Evolutionary conservation across 495 filamentous ascomycete species (phyloP).

Genomic region (Mytilinidion resinicola): DNA sequence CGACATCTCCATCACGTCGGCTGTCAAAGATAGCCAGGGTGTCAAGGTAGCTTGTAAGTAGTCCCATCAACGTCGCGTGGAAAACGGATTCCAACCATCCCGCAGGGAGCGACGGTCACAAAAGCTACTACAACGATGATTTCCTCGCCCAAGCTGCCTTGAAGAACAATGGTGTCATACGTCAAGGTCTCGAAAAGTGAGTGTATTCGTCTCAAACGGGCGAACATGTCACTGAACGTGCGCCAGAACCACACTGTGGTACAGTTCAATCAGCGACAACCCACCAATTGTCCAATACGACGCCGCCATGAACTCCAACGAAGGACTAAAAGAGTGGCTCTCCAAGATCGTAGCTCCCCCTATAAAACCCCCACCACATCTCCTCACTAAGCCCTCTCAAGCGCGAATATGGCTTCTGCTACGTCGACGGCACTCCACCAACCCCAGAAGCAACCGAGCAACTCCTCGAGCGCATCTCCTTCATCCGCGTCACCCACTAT

Average conservation of each 20-base stretch:
- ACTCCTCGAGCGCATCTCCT: conserved; percentile 71
- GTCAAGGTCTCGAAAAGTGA: conserved; percentile 17
- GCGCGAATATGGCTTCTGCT: conserved; percentile 61
- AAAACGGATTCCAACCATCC: neutral
- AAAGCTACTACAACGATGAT: conserved; percentile 21
- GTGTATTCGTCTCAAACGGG: too few species aligned
- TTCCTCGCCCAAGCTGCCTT: conserved; percentile 11
- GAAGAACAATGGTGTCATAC: neutral
- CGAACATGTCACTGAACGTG: too few species aligned
- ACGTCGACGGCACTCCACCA: conserved; percentile 58
- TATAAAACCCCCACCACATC: conserved; percentile 14
- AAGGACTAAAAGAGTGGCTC: conserved; percentile 51
- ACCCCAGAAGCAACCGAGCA: conserved; percentile 60
- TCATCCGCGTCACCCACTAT: conserved; percentile 83
- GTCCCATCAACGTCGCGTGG: neutral
- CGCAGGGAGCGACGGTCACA: conserved; percentile 34
- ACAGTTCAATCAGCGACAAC: conserved; percentile 1
- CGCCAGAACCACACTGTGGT: neutral
- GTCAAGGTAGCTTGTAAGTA: conserved; percentile 43
- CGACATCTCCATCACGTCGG: conserved; percentile 42
- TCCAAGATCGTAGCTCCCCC: conserved; percentile 49
- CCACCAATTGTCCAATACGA: conserved; percentile 29
- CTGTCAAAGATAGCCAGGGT: conserved; percentile 31
- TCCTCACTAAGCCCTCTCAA: conserved; percentile 19
- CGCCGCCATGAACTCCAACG: conserved; percentile 52